Conservation (phyloP, 345 rosid species). For the Citrus medica region DNA sequence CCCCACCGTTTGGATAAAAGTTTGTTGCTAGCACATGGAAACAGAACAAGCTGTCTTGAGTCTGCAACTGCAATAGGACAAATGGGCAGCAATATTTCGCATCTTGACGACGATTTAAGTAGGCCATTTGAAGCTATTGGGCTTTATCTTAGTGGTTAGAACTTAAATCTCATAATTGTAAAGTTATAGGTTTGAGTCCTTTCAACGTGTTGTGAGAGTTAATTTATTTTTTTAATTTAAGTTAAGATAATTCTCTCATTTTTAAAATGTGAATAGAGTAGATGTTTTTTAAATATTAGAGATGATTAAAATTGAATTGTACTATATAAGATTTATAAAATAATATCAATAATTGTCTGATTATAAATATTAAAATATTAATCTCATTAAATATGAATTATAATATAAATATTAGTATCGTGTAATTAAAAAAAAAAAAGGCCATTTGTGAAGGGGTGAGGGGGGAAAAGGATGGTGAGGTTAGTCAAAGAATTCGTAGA, state of each 20-base stretch:
- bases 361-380: too few relatives aligned
- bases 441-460: background rate
- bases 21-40: too few relatives aligned
- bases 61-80: too few relatives aligned
- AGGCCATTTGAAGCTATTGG: background rate
- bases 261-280: too few relatives aligned
- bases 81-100: background rate
- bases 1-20: too few relatives aligned
- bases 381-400: too few relatives aligned
- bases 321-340: too few relatives aligned
- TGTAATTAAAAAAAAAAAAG: too few relatives aligned
- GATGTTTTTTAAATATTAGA: fast-evolving
- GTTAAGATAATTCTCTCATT: fast-evolving
- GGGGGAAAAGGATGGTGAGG: background rate
- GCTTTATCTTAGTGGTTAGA: too few relatives aligned
- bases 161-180: fast-evolving
- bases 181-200: fast-evolving
- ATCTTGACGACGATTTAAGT: background rate
- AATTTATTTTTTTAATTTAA: fast-evolving
- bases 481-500: background rate
- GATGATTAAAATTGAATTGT: fast-evolving
- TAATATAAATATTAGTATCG: too few relatives aligned
- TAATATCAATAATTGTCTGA: fast-evolving
- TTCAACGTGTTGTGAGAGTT: fast-evolving
- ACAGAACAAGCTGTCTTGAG: too few relatives aligned